Evolutionary conservation across 2,329 filamentous ascomycete species (phyloP).

Genomic region (Xylariaceae sp.): DNA sequence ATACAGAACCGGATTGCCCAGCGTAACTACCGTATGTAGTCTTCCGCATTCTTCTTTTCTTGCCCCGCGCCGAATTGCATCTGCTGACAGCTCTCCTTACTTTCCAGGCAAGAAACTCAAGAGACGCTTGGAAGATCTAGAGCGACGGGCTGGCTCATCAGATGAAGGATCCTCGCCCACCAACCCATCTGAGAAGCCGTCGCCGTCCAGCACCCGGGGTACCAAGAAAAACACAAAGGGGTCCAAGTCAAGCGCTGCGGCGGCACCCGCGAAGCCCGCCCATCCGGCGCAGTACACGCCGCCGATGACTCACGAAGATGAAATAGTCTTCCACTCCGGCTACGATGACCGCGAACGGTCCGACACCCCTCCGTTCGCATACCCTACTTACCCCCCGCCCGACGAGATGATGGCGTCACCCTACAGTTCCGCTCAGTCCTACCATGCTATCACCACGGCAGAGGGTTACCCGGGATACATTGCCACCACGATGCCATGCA

Average conservation of each 20-base stretch:
- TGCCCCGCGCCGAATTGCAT: neutral
- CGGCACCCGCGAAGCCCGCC: slow-evolving; percentile 34
- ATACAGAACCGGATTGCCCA: slow-evolving; percentile 98
- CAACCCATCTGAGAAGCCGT: slow-evolving; percentile 36
- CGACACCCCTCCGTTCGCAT: slow-evolving; percentile 64
- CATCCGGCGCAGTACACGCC: slow-evolving; percentile 54
- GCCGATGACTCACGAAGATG: slow-evolving; percentile 56
- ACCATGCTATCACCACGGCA: slow-evolving; percentile 46
- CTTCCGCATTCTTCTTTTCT: neutral
- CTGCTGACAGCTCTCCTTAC: slow-evolving; percentile 11
- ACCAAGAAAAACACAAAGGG: slow-evolving; percentile 44
- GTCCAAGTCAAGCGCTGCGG: slow-evolving; percentile 28
- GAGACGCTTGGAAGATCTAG: slow-evolving; percentile 79
- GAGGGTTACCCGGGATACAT: slow-evolving; percentile 55
- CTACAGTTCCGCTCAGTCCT: slow-evolving; percentile 50
- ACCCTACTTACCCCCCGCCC: slow-evolving; percentile 61
- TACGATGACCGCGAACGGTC: slow-evolving; percentile 65
- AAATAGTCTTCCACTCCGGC: slow-evolving; percentile 55
- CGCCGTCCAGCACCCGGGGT: slow-evolving; percentile 31
- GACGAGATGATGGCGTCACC: slow-evolving; percentile 58
- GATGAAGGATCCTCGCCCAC: slow-evolving; percentile 34
- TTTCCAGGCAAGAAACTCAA: slow-evolving; percentile 80
- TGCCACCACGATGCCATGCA: slow-evolving; percentile 49
- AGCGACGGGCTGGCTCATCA: slow-evolving; percentile 64
- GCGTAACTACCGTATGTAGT: slow-evolving; percentile 77